These are phyloP conservation scores for Phaffia australis DNA, from an alignment of 768 basidiomycete genomes.

Conservation along the genomic window DNA sequence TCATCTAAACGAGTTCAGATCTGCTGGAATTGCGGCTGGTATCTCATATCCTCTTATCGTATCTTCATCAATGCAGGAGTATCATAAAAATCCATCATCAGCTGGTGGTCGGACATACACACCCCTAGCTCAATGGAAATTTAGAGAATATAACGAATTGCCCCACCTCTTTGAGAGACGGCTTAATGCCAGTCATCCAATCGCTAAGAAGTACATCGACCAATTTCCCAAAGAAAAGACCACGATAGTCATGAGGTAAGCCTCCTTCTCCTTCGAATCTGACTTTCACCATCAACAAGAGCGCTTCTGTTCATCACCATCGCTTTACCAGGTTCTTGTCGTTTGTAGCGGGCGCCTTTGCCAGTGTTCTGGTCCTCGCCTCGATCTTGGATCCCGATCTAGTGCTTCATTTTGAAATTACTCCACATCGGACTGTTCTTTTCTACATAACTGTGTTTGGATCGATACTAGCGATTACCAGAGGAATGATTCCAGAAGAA, in stretches of 20 bases:
- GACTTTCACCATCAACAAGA: not conserved
- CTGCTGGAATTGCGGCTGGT: not conserved
- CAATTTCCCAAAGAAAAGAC: conserved; percentile 96
- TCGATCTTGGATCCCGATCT: conserved; percentile 89
- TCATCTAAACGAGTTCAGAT: not conserved
- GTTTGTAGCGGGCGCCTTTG: conserved; percentile 92
- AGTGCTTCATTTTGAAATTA: conserved; percentile 88
- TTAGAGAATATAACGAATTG: conserved; percentile 96
- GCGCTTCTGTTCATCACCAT: conserved; percentile 6
- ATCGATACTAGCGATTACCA: conserved; percentile 71
- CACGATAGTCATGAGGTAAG: conserved; percentile 77
- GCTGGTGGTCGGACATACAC: conserved; percentile 89
- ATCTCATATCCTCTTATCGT: not conserved
- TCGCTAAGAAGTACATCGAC: conserved; percentile 88
- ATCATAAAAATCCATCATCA: conserved; percentile 94
- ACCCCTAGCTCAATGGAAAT: conserved; percentile 93
- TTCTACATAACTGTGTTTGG: conserved; percentile 89
- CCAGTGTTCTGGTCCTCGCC: conserved; percentile 82
- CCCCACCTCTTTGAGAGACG: conserved; percentile 82
- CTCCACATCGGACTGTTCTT: conserved; percentile 77
- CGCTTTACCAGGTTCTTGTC: conserved; percentile 63
- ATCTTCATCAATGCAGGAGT: conserved; percentile 54
- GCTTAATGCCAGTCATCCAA: conserved; percentile 75
- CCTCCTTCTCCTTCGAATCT: conserved; percentile 4
- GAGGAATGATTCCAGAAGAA: conserved; percentile 93